Percentiles rank a stretch among this genome's conserved stretches.
Conservation (phyloP, 2,329 filamentous ascomycete species). For the Decorospora gaudefroyi region DNA sequence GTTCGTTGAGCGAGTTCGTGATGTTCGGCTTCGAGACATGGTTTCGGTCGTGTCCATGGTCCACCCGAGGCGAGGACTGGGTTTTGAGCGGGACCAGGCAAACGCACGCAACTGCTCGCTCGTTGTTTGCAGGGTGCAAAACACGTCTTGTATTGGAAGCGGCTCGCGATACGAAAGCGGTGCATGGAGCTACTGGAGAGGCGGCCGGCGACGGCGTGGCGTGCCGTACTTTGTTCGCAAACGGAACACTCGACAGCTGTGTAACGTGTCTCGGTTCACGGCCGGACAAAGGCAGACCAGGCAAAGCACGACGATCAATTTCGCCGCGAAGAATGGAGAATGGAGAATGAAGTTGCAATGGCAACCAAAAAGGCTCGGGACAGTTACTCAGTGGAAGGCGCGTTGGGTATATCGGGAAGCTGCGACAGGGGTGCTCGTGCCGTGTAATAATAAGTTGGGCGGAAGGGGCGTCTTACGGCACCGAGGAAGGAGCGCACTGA, state of each 20-base stretch:
- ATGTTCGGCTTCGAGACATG: slow-evolving; percentile 14
- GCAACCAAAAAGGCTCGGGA: background rate
- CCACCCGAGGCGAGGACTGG: background rate
- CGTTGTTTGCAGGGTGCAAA: slow-evolving; percentile 9
- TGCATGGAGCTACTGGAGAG: slow-evolving; percentile 14
- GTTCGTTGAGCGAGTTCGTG: slow-evolving; percentile 25
- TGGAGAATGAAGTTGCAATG: background rate
- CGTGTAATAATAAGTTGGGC: slow-evolving; percentile 14
- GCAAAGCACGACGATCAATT: slow-evolving; percentile 5
- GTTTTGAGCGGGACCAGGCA: background rate
- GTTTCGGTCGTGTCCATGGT: slow-evolving; percentile 14
- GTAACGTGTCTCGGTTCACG: slow-evolving; percentile 14
- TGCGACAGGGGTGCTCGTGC: slow-evolving; percentile 12
- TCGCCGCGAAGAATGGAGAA: slow-evolving; percentile 3
- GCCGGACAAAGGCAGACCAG: slow-evolving; percentile 3
- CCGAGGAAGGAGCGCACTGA: slow-evolving; percentile 10
- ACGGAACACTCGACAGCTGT: slow-evolving; percentile 10
- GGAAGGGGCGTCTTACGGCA: slow-evolving; percentile 12
- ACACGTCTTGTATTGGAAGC: slow-evolving; percentile 10
- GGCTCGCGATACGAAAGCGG: slow-evolving; percentile 12
- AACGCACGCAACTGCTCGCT: background rate
- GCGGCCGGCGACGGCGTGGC: slow-evolving; percentile 17
- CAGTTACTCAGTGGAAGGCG: background rate
- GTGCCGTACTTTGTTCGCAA: slow-evolving; percentile 19
- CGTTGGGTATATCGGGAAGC: slow-evolving; percentile 5